Percentiles rank a stretch among this genome's conserved stretches.
These are phyloP conservation scores for Coemansia sp. DNA, from an alignment of 192 early-diverging fungal species.

Conservation along the genomic window DNA sequence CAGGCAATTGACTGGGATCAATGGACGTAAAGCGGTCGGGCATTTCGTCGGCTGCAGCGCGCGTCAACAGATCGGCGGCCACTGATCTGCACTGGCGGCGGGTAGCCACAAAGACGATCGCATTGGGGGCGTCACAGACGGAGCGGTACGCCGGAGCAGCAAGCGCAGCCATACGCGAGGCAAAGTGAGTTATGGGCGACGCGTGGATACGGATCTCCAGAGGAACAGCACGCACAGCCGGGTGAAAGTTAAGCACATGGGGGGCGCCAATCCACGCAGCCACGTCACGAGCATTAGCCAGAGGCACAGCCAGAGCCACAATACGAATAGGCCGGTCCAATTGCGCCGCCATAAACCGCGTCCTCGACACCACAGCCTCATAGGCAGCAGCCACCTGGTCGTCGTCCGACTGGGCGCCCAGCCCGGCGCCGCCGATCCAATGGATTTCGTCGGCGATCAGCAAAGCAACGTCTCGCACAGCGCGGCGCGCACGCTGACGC, in stretches of 20 bases:
- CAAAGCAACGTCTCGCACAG: constrained; percentile 83
- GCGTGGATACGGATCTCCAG: constrained; percentile 95
- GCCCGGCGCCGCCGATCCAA: constrained; percentile 78
- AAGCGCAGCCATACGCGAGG: constrained; percentile 94
- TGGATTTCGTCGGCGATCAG: constrained; percentile 95
- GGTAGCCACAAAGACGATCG: constrained; percentile 91
- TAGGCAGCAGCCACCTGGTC: constrained; percentile 73
- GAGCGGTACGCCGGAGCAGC: constrained; percentile 62
- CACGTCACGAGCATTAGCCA: constrained; percentile 97
- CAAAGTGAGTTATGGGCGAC: constrained; percentile 87
- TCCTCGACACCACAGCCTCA: constrained; percentile 90
- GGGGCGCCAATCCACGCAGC: constrained; percentile 96
- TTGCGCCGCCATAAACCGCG: constrained; percentile 87
- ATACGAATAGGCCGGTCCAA: constrained; percentile 83
- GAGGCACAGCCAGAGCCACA: constrained; percentile 80
- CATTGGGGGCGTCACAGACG: constrained; percentile 49
- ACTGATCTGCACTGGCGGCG: constrained; percentile 85
- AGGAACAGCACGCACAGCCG: constrained; percentile 88
- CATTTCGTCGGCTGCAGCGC: constrained; percentile 72
- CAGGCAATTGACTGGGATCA: constrained; percentile 59
- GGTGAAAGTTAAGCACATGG: constrained; percentile 91
- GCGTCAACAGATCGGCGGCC: constrained; percentile 80
- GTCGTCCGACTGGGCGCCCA: constrained; percentile 67
- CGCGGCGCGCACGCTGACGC: constrained; percentile 92
- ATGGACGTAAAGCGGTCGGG: constrained; percentile 71